Evolutionary conservation across 2,329 filamentous ascomycete genomes (phyloP), one percentile per base, ranked within the genome.

Genomic region (Grosmannia serpens): DNA sequence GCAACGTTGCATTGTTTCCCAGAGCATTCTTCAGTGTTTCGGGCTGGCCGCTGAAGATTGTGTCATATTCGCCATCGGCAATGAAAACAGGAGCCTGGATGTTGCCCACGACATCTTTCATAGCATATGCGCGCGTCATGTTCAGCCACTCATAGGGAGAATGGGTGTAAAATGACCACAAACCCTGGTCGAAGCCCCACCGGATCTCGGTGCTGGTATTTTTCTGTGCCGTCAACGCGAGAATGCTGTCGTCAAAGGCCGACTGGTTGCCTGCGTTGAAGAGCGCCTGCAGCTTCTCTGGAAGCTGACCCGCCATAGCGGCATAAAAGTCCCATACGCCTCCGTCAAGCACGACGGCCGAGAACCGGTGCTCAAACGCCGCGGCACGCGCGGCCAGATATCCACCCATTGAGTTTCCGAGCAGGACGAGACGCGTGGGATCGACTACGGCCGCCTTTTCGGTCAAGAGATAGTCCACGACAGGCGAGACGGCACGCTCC

Each of bases 361-460:
- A 64, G 7, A 77, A 60, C 3, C 74, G 71, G 52, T 67, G 70
- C 58, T 78, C 75, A 60, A 73, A 74, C 0, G 73, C 73, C 0
- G 75, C 74, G 2, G 73, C 75, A 5, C 74, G 70, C 1, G 70
- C 64, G 3, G 68, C 70, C 0, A 77, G 68, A 33, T 67, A 70
- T 0, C 74, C 74, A 4, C 74, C 74, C 49, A 77, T 68, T 1
- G 73, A 76, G 56, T 69, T 64, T 10, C 75, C 75, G n/a, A 74
- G 49, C 2, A 77, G 64, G 6, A 64, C 74, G 5, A 77, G 47
- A 44, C 69, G 59, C 64, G 63, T 46, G 10, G 55, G 33, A 58
- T 73, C 69, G 4, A 75, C 72, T 6, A 63, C 60, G 52, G 59
- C 26, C 11, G 41, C 58, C 3, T 60, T 60, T 29, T 56, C 55